These are phyloP conservation scores for Yamadazyma membranifaciens DNA, from an alignment of 1,139 yeast species.

Conservation along the genomic window DNA sequence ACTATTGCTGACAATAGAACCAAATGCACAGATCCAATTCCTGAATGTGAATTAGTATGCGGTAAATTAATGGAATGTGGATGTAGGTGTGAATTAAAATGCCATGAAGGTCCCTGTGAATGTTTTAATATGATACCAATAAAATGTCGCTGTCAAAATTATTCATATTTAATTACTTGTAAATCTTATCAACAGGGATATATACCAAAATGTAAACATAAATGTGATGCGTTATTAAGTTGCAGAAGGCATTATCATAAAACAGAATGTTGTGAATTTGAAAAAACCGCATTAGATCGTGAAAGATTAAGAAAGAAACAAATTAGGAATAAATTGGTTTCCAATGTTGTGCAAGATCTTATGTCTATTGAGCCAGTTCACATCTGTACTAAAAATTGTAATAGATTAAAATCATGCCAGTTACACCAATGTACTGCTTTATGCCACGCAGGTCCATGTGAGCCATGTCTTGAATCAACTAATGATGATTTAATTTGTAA, in stretches of 20 bases:
- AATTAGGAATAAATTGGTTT: slow-evolving; percentile 39
- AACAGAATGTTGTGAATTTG: slow-evolving; percentile 67
- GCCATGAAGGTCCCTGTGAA: slow-evolving; percentile 78
- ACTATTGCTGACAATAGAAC: slow-evolving; percentile 36
- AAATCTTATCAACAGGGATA: slow-evolving; percentile 48
- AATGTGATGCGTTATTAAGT: slow-evolving; percentile 72
- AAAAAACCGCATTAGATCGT: slow-evolving; percentile 59
- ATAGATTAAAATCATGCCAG: slow-evolving; percentile 67
- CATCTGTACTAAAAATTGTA: slow-evolving; percentile 72
- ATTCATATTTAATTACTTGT: slow-evolving; percentile 62
- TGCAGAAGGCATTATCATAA: slow-evolving; percentile 83
- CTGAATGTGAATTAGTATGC: slow-evolving; percentile 68
- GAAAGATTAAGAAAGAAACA: slow-evolving; percentile 57
- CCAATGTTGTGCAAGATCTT: slow-evolving; percentile 31
- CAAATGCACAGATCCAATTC: slow-evolving; percentile 72
- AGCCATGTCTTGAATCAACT: slow-evolving; percentile 79
- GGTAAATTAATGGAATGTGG: slow-evolving; percentile 70
- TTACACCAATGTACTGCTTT: slow-evolving; percentile 68
- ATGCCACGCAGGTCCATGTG: slow-evolving; percentile 85
- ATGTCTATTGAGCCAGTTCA: slow-evolving; percentile 74
- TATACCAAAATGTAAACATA: slow-evolving; percentile 64
- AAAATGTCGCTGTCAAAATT: slow-evolving; percentile 53
- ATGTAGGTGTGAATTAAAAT: slow-evolving; percentile 60
- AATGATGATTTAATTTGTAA: slow-evolving; percentile 79
- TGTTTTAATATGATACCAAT: slow-evolving; percentile 51